Percentiles rank a stretch among this genome's conserved stretches.
phyloP scores from a whole-genome alignment of 306 rosid species.

The Rubus idaeus region DNA sequence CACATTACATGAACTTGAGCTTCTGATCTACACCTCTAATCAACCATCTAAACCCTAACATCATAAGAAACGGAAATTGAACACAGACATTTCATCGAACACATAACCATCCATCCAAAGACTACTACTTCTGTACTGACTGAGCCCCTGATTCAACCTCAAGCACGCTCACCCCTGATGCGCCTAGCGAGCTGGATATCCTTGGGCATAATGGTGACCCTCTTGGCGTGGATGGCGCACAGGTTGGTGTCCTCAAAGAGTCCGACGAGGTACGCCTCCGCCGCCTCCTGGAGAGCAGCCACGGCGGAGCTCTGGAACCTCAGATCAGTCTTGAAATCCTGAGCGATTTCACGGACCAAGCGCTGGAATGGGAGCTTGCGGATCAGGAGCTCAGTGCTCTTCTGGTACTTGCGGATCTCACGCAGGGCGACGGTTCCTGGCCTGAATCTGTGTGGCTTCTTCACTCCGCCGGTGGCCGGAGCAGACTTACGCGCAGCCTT shows the following conservation, averaged over 20 bases:
- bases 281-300: slow-evolving; percentile 32
- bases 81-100: neutral
- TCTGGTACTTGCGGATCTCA: slow-evolving; percentile 39
- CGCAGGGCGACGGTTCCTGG: slow-evolving; percentile 37
- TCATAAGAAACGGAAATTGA: neutral
- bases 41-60: neutral
- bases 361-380: slow-evolving; percentile 39
- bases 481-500: slow-evolving; percentile 37
- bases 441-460: slow-evolving; percentile 37
- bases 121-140: neutral
- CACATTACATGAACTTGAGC: neutral
- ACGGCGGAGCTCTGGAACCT: slow-evolving; percentile 40
- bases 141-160: neutral
- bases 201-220: slow-evolving; percentile 33
- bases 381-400: slow-evolving; percentile 34
- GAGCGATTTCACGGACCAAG: slow-evolving; percentile 31
- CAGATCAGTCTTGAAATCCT: slow-evolving; percentile 36
- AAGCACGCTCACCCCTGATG: slow-evolving; percentile 36
- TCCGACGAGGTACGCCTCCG: slow-evolving; percentile 32
- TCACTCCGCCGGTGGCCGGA: slow-evolving; percentile 41
- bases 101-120: neutral
- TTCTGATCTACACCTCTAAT: neutral
- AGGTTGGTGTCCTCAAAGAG: slow-evolving; percentile 34
- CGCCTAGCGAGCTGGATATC: slow-evolving; percentile 36
- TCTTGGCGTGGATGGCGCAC: slow-evolving; percentile 33